A percentile compares a stretch with the other conserved stretches of the same genome.
These are phyloP conservation scores for Monosporozyma siamensis DNA, from an alignment of 805 yeast genomes.

Conservation along the genomic window DNA sequence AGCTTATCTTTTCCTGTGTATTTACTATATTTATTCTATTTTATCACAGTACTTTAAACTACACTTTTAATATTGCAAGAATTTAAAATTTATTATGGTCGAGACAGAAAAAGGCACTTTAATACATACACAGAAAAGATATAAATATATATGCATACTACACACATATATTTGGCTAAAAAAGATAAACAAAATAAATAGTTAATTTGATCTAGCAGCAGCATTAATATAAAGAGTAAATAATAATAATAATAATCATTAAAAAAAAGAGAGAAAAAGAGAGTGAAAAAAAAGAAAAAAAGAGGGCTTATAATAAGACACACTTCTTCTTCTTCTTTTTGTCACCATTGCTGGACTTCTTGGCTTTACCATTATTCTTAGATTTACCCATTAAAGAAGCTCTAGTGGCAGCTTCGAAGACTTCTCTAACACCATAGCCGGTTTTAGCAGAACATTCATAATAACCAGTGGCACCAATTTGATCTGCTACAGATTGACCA, in stretches of 20 bases:
- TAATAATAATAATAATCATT: background rate
- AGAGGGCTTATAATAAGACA: slow-evolving; percentile 41
- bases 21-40: too few relatives aligned
- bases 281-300: background rate
- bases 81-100: too few relatives aligned
- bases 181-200: too few relatives aligned
- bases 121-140: too few relatives aligned
- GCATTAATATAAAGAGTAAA: too few relatives aligned
- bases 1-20: too few relatives aligned
- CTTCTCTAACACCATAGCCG: slow-evolving; percentile 89
- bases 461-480: slow-evolving; percentile 72
- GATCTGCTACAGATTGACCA: slow-evolving; percentile 62
- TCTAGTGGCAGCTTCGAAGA: slow-evolving; percentile 84
- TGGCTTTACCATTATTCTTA: slow-evolving; percentile 21
- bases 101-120: too few relatives aligned
- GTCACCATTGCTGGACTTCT: slow-evolving; percentile 13
- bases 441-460: slow-evolving; percentile 83
- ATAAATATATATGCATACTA: too few relatives aligned
- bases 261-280: background rate
- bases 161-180: too few relatives aligned
- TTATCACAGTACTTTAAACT: too few relatives aligned
- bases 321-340: slow-evolving; percentile 21
- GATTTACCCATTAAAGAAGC: slow-evolving; percentile 53
- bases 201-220: too few relatives aligned
- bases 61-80: too few relatives aligned